phyloP scores from a whole-genome alignment of 2,329 filamentous ascomycete genomes.

The Blastomyces gilchristii region DNA sequence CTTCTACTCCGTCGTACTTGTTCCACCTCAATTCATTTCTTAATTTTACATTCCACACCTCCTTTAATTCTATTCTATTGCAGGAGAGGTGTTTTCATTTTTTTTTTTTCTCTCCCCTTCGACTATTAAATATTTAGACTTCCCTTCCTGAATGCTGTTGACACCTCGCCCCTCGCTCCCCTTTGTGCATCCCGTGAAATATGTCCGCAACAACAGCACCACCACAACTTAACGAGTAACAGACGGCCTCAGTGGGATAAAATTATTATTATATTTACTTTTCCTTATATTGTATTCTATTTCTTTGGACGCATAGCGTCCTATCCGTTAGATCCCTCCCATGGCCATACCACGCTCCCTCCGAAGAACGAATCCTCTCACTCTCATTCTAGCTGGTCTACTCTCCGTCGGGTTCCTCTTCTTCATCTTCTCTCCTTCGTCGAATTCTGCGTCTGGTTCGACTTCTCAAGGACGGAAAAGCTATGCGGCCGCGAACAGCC shows the following conservation, averaged over 20 bases:
- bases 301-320: not conserved
- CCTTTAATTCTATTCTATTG: not conserved
- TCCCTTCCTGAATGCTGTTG: not conserved
- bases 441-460: constrained; percentile 40
- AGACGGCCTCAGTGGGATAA: not conserved
- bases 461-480: constrained; percentile 43
- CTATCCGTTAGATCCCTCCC: constrained; percentile 17
- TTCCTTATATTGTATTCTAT: not conserved
- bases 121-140: not conserved
- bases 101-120: not conserved
- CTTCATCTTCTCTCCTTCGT: constrained; percentile 51
- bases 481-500: constrained; percentile 55
- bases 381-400: constrained; percentile 58
- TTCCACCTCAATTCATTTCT: not conserved
- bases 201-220: not conserved
- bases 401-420: constrained; percentile 63
- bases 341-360: constrained; percentile 57
- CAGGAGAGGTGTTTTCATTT: not conserved
- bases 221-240: not conserved
- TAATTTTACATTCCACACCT: not conserved
- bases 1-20: not conserved
- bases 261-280: not conserved
- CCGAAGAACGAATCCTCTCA: constrained; percentile 69
- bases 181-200: not conserved
- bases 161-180: not conserved